phyloP scores from a whole-genome alignment of 2,329 filamentous ascomycete genomes.

The Colletotrichum abscissum region DNA sequence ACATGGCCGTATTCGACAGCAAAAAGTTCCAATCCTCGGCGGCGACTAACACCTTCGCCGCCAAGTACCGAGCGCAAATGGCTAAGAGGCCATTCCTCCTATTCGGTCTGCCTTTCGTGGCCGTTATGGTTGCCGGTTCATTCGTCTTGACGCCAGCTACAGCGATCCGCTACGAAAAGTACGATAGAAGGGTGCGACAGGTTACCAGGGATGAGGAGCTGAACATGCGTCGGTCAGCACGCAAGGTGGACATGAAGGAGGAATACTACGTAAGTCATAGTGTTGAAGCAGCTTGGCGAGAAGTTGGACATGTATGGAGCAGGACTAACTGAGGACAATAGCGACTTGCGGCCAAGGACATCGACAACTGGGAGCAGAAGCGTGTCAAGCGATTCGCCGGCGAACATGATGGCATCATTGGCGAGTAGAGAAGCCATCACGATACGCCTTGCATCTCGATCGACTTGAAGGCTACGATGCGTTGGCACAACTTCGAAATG shows the following conservation, averaged over 20 bases:
- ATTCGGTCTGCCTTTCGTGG: slow-evolving; percentile 93
- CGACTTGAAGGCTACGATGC: not conserved
- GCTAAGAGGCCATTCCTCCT: slow-evolving; percentile 86
- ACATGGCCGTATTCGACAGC: slow-evolving; percentile 73
- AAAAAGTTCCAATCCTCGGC: slow-evolving; percentile 78
- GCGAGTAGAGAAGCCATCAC: slow-evolving; percentile 43
- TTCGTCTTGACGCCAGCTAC: slow-evolving; percentile 96
- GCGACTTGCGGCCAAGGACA: slow-evolving; percentile 87
- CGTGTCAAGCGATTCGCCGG: slow-evolving; percentile 89
- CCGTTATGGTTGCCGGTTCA: slow-evolving; percentile 88
- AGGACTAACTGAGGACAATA: slow-evolving; percentile 70
- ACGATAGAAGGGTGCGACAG: slow-evolving; percentile 90
- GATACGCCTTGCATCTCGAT: slow-evolving; percentile 20
- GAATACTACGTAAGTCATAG: slow-evolving; percentile 81
- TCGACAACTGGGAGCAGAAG: slow-evolving; percentile 98
- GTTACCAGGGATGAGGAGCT: slow-evolving; percentile 88
- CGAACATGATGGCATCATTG: slow-evolving; percentile 85
- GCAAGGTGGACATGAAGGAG: slow-evolving; percentile 83
- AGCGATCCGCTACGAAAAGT: slow-evolving; percentile 90
- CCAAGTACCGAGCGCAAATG: slow-evolving; percentile 80
- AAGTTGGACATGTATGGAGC: slow-evolving; percentile 39
- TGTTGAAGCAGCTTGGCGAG: not conserved
- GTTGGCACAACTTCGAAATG: not conserved
- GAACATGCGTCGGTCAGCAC: slow-evolving; percentile 76
- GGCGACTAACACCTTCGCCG: slow-evolving; percentile 76